Base-by-base conservation (phyloP, 1,284 basidiomycete genomes). In the Tylopilus orsonianus region DNA sequence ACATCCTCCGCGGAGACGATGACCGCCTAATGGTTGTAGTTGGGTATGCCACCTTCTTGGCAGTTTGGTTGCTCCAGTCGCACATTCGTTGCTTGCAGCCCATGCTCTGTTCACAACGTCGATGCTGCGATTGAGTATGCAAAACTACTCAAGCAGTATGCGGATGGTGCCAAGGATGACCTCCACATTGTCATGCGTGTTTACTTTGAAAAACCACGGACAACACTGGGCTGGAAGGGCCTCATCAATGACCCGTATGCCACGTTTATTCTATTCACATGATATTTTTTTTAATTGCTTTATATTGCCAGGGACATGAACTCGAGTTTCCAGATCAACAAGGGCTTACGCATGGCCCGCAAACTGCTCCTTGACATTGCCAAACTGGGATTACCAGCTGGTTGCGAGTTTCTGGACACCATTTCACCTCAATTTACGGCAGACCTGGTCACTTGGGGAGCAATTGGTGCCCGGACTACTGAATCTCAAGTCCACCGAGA, bases 211-310 rank as follows among this genome's bases (percentile, higher is more conserved):
- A 96, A 96, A 73, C 94, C 94, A 1, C 79, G 96, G 36, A 98
- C 96, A 10, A 98, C 96, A 0, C 88, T 98, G 45, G 95, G 95
- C 16, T 98, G 96, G 96, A 98, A 98, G 70, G 96, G 96, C 43
- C 82, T 99, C 55, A 98, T 99, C 74, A 99, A 98, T 66, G 90
- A 93, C 64, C 92, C 92, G 63, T 65, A 50, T 12, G 63, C 7
- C 19, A 13, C 19, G n/a, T n/a, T n/a, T n/a, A n/a, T 2, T 32
- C 22, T 34, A 22, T 22, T 13, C 16, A 34, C 12, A 6, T 22
- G 8, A 9, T 18, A 9, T 5, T 27, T 16, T 26, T 33, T 37
- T 36, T 54, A n/a, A 53, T 20, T 16, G 0, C 29, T 8, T 1
- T 8, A 29, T 18, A 5, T 29, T 12, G 0, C 27, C 41, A 65